phyloP scores from a whole-genome alignment of 2,329 filamentous ascomycete genomes.

The Colletotrichum nymphaeae region DNA sequence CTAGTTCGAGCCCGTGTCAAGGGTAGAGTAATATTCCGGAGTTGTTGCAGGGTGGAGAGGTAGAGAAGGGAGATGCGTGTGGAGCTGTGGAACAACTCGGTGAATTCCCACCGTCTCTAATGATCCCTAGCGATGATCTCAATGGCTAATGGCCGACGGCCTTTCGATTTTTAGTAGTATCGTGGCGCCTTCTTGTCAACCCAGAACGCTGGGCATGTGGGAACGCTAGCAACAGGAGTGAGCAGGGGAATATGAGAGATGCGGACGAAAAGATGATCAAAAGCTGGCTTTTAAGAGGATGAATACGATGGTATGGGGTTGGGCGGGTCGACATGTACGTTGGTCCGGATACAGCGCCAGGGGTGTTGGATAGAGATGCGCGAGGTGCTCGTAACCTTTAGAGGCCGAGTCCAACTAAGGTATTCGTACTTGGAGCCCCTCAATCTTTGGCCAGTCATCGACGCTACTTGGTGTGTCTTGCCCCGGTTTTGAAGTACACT shows the following conservation, averaged over 20 bases:
- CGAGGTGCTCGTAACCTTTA: background rate
- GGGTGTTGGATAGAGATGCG: background rate
- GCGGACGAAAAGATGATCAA: background rate
- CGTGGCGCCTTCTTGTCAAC: background rate
- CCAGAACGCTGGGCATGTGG: background rate
- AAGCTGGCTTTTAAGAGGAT: background rate
- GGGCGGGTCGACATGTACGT: background rate
- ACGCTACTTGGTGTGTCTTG: background rate
- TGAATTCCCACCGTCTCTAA: background rate
- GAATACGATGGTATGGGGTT: too few species aligned
- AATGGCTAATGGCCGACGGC: background rate
- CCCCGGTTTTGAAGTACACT: background rate
- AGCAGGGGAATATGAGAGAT: background rate
- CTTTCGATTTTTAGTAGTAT: background rate
- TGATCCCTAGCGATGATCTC: background rate
- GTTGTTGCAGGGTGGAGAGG: background rate
- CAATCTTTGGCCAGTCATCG: background rate
- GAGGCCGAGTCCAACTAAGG: background rate
- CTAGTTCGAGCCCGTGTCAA: background rate
- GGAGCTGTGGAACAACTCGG: background rate
- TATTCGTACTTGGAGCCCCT: background rate
- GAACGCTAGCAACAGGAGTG: background rate
- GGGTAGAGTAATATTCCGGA: background rate
- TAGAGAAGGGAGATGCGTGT: background rate
- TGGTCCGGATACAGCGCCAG: background rate